Base-by-base conservation (phyloP, 2,329 filamentous ascomycete species). In the Talaromyces sp. region DNA sequence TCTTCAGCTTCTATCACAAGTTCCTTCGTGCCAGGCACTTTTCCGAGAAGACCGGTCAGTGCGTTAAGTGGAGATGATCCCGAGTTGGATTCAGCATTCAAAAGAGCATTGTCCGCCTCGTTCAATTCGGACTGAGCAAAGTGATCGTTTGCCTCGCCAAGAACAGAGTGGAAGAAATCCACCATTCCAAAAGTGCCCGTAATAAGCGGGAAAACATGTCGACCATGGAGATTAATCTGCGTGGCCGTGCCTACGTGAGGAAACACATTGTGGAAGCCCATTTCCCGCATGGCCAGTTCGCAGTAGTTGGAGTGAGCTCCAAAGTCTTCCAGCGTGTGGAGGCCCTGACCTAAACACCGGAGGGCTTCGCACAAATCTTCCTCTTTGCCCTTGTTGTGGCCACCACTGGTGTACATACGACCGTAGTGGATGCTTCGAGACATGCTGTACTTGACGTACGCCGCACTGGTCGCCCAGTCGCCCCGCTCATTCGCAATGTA, bases 401-500 rank as follows among this genome's bases (percentile, higher is more conserved):
- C 79, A 32, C 89, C 88, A 67, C 81, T 85, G 27, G 86, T 89
- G 71, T 93, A 93, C 29, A 90, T 76, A 38, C 90, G 83, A 14
- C 90, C 90, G 67, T 84, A 92, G 75, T 93, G 90, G 64, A 93
- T 89, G 71, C 87, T 85, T 62, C 89, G 84, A 14, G 82, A 82
- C 63, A 95, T 74, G 67, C 89, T 92, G 75, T 86, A 90, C 66
- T 87, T 86, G 62, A 96, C 82, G 69, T 93, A 97, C 43, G 90
- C 93, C 8, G 90, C 81, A 64, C 92, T 96, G 21, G 95, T 99
- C 1, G 93, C 91, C 90, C 93, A 97, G 46, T 85, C 84, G 4
- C 92, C 91, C 14, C 78, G 80, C 73, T 98, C 93, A 69, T 97
- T 98, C 62, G 93, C 87, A 66, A 99, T 98, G 75, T 99, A 99